Evolutionary conservation across 2,329 filamentous ascomycete genomes (phyloP), one percentile per base, ranked within the genome.

Genomic region (Aspergillus niger): DNA sequence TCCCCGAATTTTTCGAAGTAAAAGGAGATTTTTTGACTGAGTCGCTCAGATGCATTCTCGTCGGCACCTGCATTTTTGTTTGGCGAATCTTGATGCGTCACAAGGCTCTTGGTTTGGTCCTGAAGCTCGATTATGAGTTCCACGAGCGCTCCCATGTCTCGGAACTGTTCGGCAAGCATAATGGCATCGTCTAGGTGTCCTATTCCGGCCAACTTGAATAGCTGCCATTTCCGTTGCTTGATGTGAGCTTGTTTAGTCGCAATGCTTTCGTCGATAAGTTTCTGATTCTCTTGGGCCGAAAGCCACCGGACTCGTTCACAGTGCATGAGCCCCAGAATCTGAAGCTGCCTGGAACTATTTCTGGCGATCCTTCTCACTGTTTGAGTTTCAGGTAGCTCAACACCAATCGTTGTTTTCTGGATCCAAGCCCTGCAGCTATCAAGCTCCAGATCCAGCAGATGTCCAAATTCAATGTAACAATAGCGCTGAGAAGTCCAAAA

Each of bases 401-500:
- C 66, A 26, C 70, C 72, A 1, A 72, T 60, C 24, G 64, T 58
- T 32, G 68, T 69, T 58, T 76, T 69, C 48, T 72, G 76, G 61
- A 71, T 72, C 74, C 72, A 79, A 54, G 72, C 71, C 36, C 74
- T 72, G 63, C 74, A 77, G 51, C 70, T 76, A 57, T 79, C 76
- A 28, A 79, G 69, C 59, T 79, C 75, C 51, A 76, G 67, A 53
- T 79, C 74, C 48, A 79, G 67, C n/a, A 79, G 63, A 58, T 76
- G 69, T 8, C 74, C 70, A 6, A 72, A 74, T 65, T 79, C 76
- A 36, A 69, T 64, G 56, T 76, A 79, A 30, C 72, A 72, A 49
- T 77, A 70, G 44, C 62, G 66, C 47, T 74, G 86, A 15, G 91
- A 92, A 0, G 93, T 97, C 95, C 95, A 99, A 48, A 93, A 90